A percentile compares a stretch with the other conserved stretches of the same genome.
phyloP scores from a whole-genome alignment of 495 filamentous ascomycete genomes.

The Penicillium herquei region DNA sequence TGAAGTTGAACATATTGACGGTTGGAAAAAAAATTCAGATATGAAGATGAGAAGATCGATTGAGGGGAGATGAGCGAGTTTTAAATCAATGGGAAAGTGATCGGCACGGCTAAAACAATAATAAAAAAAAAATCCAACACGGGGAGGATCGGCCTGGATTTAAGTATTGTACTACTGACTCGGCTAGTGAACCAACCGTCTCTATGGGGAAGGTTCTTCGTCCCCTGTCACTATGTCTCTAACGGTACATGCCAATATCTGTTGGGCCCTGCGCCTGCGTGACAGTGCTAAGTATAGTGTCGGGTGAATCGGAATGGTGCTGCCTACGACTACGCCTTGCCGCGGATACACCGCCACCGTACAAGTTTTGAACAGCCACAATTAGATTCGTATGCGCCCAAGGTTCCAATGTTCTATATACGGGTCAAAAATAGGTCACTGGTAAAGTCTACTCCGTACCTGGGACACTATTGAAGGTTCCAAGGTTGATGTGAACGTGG shows the following conservation, averaged over 20 bases:
- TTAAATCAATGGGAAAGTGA: conserved; percentile 11
- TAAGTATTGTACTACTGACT: neutral
- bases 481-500: too few species aligned
- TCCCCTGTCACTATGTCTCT: neutral
- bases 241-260: neutral
- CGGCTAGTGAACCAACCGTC: conserved; percentile 8
- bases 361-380: conserved; percentile 3
- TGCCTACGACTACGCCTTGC: conserved; percentile 17
- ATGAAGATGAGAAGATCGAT: neutral
- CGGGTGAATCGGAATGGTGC: conserved; percentile 19
- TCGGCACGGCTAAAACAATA: conserved; percentile 9
- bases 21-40: neutral
- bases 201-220: neutral
- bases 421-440: neutral
- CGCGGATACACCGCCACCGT: conserved; percentile 14
- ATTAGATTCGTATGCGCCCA: neutral
- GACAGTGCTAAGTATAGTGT: conserved; percentile 17
- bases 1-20: conserved; percentile 19
- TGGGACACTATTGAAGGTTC: too few species aligned
- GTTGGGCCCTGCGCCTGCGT: neutral
- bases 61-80: neutral
- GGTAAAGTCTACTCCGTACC: too few species aligned
- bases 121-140: neutral
- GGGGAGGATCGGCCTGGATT: conserved; percentile 20
- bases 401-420: neutral